Percentiles rank a stretch among this genome's conserved stretches.
These are phyloP conservation scores for Spathaspora passalidarum DNA, from an alignment of 805 yeast species.

Conservation along the genomic window DNA sequence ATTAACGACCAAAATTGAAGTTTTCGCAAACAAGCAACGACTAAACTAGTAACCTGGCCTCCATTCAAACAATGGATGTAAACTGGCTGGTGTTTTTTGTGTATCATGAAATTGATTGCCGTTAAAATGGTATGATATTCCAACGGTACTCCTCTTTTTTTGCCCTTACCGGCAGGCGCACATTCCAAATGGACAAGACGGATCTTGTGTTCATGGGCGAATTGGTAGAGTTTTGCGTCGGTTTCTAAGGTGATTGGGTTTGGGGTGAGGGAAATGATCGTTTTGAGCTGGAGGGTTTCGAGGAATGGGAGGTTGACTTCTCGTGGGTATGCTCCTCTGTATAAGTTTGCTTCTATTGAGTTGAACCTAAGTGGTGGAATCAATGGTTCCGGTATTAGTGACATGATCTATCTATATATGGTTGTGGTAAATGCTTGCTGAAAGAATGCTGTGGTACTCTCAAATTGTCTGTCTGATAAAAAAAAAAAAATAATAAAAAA, in stretches of 20 bases:
- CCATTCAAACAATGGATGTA: conserved; percentile 89
- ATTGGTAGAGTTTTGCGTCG: conserved; percentile 50
- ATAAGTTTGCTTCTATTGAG: conserved; percentile 63
- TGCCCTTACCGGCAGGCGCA: conserved; percentile 67
- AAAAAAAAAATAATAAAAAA: no score
- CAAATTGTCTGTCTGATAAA: no score
- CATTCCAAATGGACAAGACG: conserved; percentile 64
- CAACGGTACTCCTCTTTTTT: conserved; percentile 80
- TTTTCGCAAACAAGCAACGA: conserved; percentile 83
- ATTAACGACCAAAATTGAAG: conserved; percentile 85
- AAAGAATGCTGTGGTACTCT: no score
- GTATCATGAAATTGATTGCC: conserved; percentile 61
- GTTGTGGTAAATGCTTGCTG: neutral
- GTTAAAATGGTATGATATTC: conserved; percentile 58
- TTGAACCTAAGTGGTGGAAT: conserved; percentile 82
- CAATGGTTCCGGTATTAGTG: conserved; percentile 21
- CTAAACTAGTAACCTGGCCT: conserved; percentile 78
- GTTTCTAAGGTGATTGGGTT: conserved; percentile 56
- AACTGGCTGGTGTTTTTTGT: conserved; percentile 61
- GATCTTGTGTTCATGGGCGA: conserved; percentile 56
- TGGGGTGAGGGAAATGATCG: conserved; percentile 79
- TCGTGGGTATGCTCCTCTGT: conserved; percentile 86
- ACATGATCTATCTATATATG: neutral
- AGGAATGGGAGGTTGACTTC: conserved; percentile 69
- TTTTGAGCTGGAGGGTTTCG: conserved; percentile 58